These are phyloP conservation scores for Fagopyrum homotropicum DNA, from an alignment of 148 eudicot species.

Conservation along the genomic window DNA sequence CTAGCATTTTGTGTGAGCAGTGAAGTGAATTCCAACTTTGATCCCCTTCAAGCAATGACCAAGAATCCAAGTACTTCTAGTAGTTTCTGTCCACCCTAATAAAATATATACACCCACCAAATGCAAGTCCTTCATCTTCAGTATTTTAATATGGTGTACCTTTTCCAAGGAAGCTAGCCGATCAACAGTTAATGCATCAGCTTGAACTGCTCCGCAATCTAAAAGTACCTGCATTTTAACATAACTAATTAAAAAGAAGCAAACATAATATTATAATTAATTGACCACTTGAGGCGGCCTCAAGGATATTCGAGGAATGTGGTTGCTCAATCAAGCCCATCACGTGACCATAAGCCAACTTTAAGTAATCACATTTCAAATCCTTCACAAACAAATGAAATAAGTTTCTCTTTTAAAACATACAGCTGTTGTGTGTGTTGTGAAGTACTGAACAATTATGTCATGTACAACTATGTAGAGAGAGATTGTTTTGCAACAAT, in stretches of 20 bases:
- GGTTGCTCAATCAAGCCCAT: neutral
- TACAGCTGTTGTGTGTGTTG: neutral
- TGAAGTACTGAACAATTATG: neutral
- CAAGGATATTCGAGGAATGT: neutral
- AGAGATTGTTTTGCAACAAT: neutral
- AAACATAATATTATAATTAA: neutral
- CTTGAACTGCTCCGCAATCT: conserved; percentile 99
- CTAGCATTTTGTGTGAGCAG: neutral
- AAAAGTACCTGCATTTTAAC: conserved; percentile 55
- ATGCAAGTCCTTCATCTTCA: neutral
- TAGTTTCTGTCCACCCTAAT: neutral
- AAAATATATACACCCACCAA: neutral
- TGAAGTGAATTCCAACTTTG: neutral
- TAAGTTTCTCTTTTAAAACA: neutral
- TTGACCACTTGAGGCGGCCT: neutral
- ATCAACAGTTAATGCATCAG: conserved; percentile 98
- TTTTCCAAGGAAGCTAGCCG: conserved; percentile 95
- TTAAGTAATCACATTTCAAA: neutral
- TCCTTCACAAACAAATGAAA: neutral
- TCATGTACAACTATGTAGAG: neutral
- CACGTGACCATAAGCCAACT: neutral
- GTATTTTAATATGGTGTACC: conserved; percentile 29
- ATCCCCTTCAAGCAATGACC: neutral
- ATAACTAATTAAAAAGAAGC: conserved; percentile 7
- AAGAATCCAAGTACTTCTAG: neutral